Evolutionary conservation across 106 monocot species (phyloP).

Genomic region (Dioscorea zingiberensis): DNA sequence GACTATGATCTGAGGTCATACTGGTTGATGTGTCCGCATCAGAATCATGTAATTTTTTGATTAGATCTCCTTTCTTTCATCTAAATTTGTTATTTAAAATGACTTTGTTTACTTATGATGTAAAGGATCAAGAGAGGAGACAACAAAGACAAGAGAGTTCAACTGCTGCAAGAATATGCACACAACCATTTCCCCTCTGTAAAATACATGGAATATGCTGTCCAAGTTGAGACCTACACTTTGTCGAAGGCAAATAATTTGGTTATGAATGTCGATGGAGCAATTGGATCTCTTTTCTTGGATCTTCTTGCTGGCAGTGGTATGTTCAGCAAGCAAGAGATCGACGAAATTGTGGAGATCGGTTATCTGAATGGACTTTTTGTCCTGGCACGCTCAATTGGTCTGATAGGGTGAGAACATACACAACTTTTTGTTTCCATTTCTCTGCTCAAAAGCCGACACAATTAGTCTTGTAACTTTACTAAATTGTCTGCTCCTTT

Average conservation of each 20-base stretch:
- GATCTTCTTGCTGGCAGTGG: slow-evolving; percentile 93
- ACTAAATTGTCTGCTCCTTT: neutral
- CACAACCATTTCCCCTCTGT: slow-evolving; percentile 86
- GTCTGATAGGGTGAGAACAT: slow-evolving; percentile 74
- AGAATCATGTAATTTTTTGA: too few species aligned
- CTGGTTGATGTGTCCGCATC: too few species aligned
- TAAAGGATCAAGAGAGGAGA: slow-evolving; percentile 92
- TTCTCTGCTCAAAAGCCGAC: neutral
- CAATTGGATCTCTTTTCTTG: slow-evolving; percentile 95
- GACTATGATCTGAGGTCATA: too few species aligned
- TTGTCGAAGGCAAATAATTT: slow-evolving; percentile 95
- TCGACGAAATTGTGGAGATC: slow-evolving; percentile 89
- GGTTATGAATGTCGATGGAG: slow-evolving; percentile 94
- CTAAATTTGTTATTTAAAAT: neutral
- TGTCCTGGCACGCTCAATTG: slow-evolving; percentile 91
- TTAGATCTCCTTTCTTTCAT: too few species aligned
- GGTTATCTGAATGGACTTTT: slow-evolving; percentile 97
- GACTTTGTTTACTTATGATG: neutral
- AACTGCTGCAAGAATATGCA: slow-evolving; percentile 82
- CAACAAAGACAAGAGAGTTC: slow-evolving; percentile 96
- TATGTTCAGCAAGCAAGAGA: slow-evolving; percentile 96
- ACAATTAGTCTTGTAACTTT: neutral
- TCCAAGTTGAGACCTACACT: slow-evolving; percentile 91
- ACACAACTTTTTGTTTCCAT: neutral
- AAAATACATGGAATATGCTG: slow-evolving; percentile 97